These are phyloP conservation scores for Silene coronaria DNA, from an alignment of 179 eudicot species.

Conservation along the genomic window DNA sequence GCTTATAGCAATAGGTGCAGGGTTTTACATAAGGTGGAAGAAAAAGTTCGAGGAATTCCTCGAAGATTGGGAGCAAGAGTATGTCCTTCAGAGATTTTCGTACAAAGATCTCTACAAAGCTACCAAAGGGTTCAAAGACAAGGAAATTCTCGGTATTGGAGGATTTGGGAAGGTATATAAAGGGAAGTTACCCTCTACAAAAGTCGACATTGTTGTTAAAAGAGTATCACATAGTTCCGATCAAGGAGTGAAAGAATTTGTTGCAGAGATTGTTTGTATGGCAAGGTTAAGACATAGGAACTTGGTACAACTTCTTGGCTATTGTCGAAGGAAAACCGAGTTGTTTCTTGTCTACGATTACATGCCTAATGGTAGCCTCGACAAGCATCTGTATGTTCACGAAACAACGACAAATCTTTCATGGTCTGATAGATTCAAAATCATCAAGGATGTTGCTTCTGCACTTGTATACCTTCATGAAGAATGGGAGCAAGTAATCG, in stretches of 20 bases:
- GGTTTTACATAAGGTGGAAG: slow-evolving; percentile 19
- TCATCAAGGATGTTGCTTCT: slow-evolving; percentile 35
- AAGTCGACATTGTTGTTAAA: slow-evolving; percentile 31
- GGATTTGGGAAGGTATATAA: slow-evolving; percentile 37
- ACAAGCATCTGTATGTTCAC: slow-evolving; percentile 22
- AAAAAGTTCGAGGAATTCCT: slow-evolving; percentile 26
- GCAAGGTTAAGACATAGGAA: slow-evolving; percentile 31
- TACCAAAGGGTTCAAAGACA: slow-evolving; percentile 32
- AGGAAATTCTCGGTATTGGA: slow-evolving; percentile 28
- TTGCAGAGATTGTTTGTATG: slow-evolving; percentile 32
- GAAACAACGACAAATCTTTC: slow-evolving; percentile 17
- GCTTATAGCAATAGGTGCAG: background rate
- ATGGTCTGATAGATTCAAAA: slow-evolving; percentile 26
- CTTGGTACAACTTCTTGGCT: slow-evolving; percentile 30
- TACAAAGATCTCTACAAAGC: slow-evolving; percentile 32
- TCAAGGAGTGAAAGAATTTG: slow-evolving; percentile 38
- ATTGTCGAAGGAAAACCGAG: slow-evolving; percentile 30
- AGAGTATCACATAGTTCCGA: slow-evolving; percentile 31
- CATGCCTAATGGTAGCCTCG: slow-evolving; percentile 41
- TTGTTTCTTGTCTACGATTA: slow-evolving; percentile 31
- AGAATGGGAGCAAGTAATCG: slow-evolving; percentile 41
- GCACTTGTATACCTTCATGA: slow-evolving; percentile 36
- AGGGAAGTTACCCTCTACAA: slow-evolving; percentile 23
- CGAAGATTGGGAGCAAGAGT: slow-evolving; percentile 37
- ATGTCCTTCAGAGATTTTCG: slow-evolving; percentile 22